These are phyloP conservation scores for Euphorbia peplus DNA, from an alignment of 345 rosid genomes.

Conservation along the genomic window DNA sequence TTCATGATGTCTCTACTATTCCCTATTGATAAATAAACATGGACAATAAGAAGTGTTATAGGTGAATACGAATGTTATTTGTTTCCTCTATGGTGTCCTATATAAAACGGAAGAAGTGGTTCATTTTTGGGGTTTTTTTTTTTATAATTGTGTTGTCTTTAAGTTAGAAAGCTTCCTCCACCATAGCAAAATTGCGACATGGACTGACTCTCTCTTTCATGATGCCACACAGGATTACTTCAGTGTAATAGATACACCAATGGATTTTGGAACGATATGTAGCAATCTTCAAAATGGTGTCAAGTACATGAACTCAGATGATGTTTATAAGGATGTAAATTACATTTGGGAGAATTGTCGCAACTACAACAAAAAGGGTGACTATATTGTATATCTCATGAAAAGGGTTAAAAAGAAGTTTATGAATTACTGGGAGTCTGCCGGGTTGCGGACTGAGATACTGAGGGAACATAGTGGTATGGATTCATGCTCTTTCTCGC, in stretches of 20 bases:
- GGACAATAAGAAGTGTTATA: background rate
- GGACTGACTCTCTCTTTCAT: background rate
- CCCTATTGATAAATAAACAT: background rate
- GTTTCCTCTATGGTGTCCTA: background rate
- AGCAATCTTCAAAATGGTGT: constrained; percentile 56
- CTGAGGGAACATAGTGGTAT: constrained; percentile 4
- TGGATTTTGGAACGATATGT: constrained; percentile 96
- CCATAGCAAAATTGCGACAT: background rate
- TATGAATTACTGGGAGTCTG: constrained; percentile 81
- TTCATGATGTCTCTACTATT: background rate
- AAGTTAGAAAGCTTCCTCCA: background rate
- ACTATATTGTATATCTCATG: constrained; percentile 89
- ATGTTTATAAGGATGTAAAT: constrained; percentile 80
- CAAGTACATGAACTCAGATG: constrained; percentile 67
- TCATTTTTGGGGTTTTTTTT: background rate
- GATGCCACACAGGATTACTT: constrained; percentile 60
- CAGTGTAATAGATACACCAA: constrained; percentile 78
- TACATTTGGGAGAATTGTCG: constrained; percentile 86
- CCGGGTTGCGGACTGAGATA: constrained; percentile 31
- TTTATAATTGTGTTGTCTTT: background rate
- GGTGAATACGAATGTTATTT: background rate
- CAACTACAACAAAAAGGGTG: constrained; percentile 88
- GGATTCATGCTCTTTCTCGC: background rate
- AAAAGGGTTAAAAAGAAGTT: constrained; percentile 91
- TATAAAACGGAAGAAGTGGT: background rate